phyloP scores from a whole-genome alignment of 495 filamentous ascomycete genomes.

The Rostrohypoxylon terebratum region DNA sequence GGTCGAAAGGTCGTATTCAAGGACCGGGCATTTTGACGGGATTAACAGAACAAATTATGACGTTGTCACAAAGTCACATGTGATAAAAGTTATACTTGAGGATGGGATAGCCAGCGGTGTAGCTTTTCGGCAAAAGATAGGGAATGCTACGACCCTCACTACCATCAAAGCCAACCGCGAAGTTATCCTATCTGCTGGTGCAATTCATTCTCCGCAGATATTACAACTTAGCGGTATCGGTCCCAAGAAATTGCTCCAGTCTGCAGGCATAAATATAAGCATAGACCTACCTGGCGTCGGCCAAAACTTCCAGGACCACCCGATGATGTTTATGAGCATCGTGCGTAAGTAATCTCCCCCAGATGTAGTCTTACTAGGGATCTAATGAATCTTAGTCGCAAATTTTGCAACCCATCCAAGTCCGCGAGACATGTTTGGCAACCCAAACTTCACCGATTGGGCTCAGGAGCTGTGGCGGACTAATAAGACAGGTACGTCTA shows the following conservation, averaged over 20 bases:
- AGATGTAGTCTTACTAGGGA: not conserved
- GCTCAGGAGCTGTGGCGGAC: constrained; percentile 49
- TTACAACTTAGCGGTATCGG: constrained; percentile 69
- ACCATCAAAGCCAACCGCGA: constrained; percentile 62
- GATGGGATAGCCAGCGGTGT: constrained; percentile 55
- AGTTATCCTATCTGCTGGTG: constrained; percentile 70
- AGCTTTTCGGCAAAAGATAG: constrained; percentile 38
- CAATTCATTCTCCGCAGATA: constrained; percentile 68
- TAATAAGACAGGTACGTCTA: constrained; percentile 52
- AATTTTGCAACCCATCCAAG: constrained; percentile 52
- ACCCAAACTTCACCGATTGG: constrained; percentile 56
- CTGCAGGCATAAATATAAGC: constrained; percentile 59
- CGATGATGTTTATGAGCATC: constrained; percentile 51
- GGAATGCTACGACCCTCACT: constrained; percentile 35
- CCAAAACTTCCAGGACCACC: constrained; percentile 70
- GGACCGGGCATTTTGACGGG: constrained; percentile 54
- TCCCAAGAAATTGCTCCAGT: constrained; percentile 57
- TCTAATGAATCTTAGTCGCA: constrained; percentile 42
- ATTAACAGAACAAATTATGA: constrained; percentile 55
- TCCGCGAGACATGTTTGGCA: constrained; percentile 51
- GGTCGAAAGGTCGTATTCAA: constrained; percentile 55
- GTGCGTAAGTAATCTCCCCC: constrained; percentile 44
- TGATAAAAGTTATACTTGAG: constrained; percentile 52
- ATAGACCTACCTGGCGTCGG: constrained; percentile 69
- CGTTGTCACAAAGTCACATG: constrained; percentile 54